phyloP scores from a whole-genome alignment of 1,284 basidiomycete genomes.

The Ganoderma multipileum region DNA sequence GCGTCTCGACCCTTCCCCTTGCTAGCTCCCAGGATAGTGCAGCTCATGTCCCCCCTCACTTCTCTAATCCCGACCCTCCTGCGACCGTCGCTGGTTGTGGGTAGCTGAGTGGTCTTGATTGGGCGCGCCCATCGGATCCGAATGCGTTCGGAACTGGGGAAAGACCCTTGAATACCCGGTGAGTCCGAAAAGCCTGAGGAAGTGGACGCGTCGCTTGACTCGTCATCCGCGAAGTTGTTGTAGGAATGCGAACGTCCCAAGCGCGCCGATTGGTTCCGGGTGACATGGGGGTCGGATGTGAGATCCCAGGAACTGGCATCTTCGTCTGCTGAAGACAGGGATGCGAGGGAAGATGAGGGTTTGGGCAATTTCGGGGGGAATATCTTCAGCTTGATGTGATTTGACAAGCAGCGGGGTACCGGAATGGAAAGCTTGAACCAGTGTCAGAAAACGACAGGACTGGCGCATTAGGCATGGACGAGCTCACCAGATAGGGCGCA shows the following conservation, averaged over 20 bases:
- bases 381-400: conserved; percentile 74
- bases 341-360: conserved; percentile 69
- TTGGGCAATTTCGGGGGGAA: conserved; percentile 58
- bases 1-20: conserved; percentile 36
- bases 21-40: conserved; percentile 57
- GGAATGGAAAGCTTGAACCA: conserved; percentile 69
- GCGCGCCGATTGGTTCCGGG: conserved; percentile 55
- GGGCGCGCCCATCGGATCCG: conserved; percentile 81
- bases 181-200: conserved; percentile 61
- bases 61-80: conserved; percentile 71
- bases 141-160: conserved; percentile 76
- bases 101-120: conserved; percentile 53
- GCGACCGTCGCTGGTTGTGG: conserved; percentile 57
- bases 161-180: conserved; percentile 76
- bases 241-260: conserved; percentile 63
- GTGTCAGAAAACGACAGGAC: not conserved
- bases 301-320: conserved; percentile 75
- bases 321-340: conserved; percentile 76
- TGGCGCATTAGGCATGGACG: not conserved
- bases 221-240: conserved; percentile 79
- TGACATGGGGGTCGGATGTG: conserved; percentile 77
- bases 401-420: conserved; percentile 76
- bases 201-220: conserved; percentile 75
- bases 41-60: conserved; percentile 69
- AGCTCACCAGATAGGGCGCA: conserved; percentile 72